Evolutionary conservation across 805 yeast genomes (phyloP), one percentile per base, ranked within the genome.

Genomic region (Isabelozyma rhagii): DNA sequence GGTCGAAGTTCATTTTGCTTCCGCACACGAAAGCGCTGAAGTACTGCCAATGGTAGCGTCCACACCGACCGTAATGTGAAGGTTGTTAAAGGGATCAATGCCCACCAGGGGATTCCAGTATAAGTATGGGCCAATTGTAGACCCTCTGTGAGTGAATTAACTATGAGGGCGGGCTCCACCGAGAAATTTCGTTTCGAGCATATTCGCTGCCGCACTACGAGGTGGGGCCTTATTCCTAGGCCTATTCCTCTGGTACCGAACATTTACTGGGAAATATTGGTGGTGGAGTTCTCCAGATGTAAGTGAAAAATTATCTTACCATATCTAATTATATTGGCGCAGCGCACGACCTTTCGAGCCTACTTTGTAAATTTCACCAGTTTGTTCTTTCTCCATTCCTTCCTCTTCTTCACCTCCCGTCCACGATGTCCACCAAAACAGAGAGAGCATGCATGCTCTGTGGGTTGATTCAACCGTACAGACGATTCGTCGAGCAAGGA

Each of bases 371-470:
- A 21, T 21, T 21, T 21, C 25, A 21, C 25, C 25, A 6, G 4
- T 21, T 15, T 21, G 25, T 21, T 21, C 25, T 21, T 21, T 21
- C 25, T 21, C 25, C 25, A 21, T 21, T 21, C 6, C 25, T 21
- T 21, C 25, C 6, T 21, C 25, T 21, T 21, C 25, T 21, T 21
- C 25, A 21, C 25, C 6, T 21, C 17, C 10, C 44, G 11, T 14
- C 39, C 50, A 41, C 10, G 51, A 74, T 74, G 79, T 74, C 85
- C 11, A 71, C 80, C 36, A 80, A 84, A 71, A 78, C 86, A 8
- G 96, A 91, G 55, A 83, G 99, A 76, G 98, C 98, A 7, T 93
- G 99, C 63, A 89, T 93, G 97, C 80, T 94, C 51, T 93, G 99
- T 70, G 98, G 97, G 4, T 79, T 93, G 48, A 89, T 93, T 48